Evolutionary conservation across 1,284 basidiomycete genomes (phyloP).

Genomic region (Ustilago nuda): DNA sequence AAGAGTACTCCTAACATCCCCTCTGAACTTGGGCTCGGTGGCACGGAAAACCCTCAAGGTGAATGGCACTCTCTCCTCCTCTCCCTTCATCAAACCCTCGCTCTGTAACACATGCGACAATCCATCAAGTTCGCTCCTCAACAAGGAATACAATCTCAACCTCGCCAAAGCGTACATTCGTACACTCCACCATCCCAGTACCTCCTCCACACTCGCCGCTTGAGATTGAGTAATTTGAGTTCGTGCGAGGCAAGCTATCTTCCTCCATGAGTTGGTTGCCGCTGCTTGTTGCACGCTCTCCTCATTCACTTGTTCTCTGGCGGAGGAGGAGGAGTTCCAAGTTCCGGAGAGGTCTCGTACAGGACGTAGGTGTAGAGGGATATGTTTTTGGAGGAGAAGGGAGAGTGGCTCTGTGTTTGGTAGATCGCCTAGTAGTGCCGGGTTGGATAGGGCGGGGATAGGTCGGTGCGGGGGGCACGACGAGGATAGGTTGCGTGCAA

Average conservation of each 20-base stretch:
- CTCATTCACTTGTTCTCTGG: neutral
- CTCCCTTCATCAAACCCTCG: neutral
- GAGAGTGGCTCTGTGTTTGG: slow-evolving; percentile 46
- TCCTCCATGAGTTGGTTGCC: slow-evolving; percentile 35
- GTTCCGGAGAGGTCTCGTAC: slow-evolving; percentile 35
- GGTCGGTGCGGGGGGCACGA: neutral
- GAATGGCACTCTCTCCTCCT: slow-evolving; percentile 25
- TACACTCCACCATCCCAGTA: slow-evolving; percentile 47
- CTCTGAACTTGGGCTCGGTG: slow-evolving; percentile 25
- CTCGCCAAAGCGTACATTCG: slow-evolving; percentile 45
- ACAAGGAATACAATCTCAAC: slow-evolving; percentile 39
- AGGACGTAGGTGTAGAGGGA: slow-evolving; percentile 39
- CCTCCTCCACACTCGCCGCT: slow-evolving; percentile 3
- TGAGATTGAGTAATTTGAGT: slow-evolving; percentile 11
- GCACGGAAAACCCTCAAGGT: slow-evolving; percentile 29
- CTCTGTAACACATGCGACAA: slow-evolving; percentile 28
- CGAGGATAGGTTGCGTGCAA: slow-evolving; percentile 9
- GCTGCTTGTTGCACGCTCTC: slow-evolving; percentile 24
- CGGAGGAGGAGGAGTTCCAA: slow-evolving; percentile 15
- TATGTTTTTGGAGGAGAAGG: slow-evolving; percentile 44
- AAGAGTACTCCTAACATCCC: slow-evolving; percentile 10
- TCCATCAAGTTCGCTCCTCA: slow-evolving; percentile 32
- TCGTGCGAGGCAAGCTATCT: slow-evolving; percentile 30
- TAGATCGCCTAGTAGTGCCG: slow-evolving; percentile 33
- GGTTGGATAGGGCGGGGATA: slow-evolving; percentile 15